Base-by-base conservation (phyloP, 192 early-diverging fungal species). In the Coemansia sp. region DNA sequence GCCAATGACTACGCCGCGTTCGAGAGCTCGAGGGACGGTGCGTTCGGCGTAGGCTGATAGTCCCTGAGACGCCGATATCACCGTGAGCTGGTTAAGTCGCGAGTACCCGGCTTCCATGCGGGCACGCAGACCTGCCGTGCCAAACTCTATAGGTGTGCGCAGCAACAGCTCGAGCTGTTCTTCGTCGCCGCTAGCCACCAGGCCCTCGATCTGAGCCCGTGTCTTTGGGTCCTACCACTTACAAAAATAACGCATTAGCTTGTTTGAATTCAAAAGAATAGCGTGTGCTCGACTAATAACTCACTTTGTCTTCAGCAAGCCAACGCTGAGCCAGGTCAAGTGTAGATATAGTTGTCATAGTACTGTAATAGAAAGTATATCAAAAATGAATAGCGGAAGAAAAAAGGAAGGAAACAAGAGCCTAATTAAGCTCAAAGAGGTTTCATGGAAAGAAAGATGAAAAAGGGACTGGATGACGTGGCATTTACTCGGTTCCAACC, bases 51-150 rank as follows among this genome's bases (percentile, higher is more conserved):
- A 94, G 3, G 77, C 79, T 11, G 85, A 85, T 41, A 94, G 74
- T 19, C 94, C 93, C 85, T 98, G 95, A 9, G 91, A 87, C 19
- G 95, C 93, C 66, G 94, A 92, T 59, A 95, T 92, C 27, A 98
- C 94, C 0, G 94, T 96, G 63, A 95, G 73, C 64, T 90, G 86
- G 76, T 98, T 98, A 87, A 98, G 94, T 29, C 93, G 79, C 35
- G 93, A 84, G 81, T 92, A 98, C 21, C 95, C 95, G 57, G 94
- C 91, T 63, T 91, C 91, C 94, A 95, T 98, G n/a, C 85, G 84
- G 19, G 94, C 92, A 39, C 95, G 84, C 37, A 98, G 76, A 4
- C 95, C 91, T 22, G 93, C 90, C 3, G 93, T 95, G 37, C 93
- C 93, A 69, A 93, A 95, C 75, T 92, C 87, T 64, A 95, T 89